Base-by-base conservation (phyloP, 2,329 filamentous ascomycete genomes). In the Sclerotinia spermophila region DNA sequence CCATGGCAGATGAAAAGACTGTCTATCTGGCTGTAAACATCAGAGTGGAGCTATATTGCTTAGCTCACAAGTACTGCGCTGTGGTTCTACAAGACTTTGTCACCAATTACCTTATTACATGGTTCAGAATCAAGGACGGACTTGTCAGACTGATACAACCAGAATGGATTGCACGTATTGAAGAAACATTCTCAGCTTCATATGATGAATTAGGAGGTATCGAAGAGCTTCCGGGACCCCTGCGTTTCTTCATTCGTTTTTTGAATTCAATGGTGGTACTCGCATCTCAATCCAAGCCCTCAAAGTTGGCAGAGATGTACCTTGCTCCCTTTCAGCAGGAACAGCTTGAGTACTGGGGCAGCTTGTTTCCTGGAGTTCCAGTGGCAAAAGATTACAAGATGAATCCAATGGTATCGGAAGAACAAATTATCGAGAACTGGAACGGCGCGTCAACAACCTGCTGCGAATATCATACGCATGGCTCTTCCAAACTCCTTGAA, bases 1-100 rank as follows among this genome's bases (percentile, higher is more conserved):
- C 30, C 2, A 62, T 62, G 60, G 27, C 60, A 35, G 21, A 48
- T n/a, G 42, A 45, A 48, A 48, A 19, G 17, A 62, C 42, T 19
- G 45, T 27, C 33, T 35, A 62, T 48, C 30, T 3, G 7, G 30
- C 42, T 8, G 40, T 48, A 6, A 17, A 11, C 35, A 15, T 3
- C 6, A 60, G 55, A 19, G 35, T 61, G 11, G 27, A 62, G 6
- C 17, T 62, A 21, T 62, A 62, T 35, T 62, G 60, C 10, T 48
- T 48, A 42, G 60, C 60, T 62, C 60, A 48, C 21, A 62, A 62
- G 6, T 62, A 62, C 30, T 62, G 27, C 21, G 42, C 60, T 40
- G 45, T 45, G 35, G 35, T 27, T 27, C 24, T 62, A 24, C 60
- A 62, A 48, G 60, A 62, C 21, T 62, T 62, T 62, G 40, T 35